phyloP scores from a whole-genome alignment of 2,329 filamentous ascomycete species.

The Talaromyces islandicus region DNA sequence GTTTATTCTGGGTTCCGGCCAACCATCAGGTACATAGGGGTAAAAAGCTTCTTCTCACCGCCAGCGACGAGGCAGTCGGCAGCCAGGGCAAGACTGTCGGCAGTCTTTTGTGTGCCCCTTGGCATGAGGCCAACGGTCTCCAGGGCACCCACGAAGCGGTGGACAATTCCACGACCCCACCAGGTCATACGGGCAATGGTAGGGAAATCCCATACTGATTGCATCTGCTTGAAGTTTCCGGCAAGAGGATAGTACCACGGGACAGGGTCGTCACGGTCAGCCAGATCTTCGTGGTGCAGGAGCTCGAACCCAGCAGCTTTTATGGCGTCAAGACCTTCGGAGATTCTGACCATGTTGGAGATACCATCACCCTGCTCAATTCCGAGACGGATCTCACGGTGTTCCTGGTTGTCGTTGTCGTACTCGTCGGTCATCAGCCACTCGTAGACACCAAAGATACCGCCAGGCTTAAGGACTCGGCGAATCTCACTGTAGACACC shows the following conservation, averaged over 20 bases:
- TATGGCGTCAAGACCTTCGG: conserved; percentile 76
- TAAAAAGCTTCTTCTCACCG: conserved; percentile 86
- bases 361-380: conserved; percentile 97
- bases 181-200: conserved; percentile 87
- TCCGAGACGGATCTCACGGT: conserved; percentile 84
- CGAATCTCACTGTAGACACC: conserved; percentile 93
- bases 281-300: conserved; percentile 78
- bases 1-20: conserved; percentile 67
- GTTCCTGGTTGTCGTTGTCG: conserved; percentile 78
- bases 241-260: conserved; percentile 95
- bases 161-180: conserved; percentile 67
- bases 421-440: conserved; percentile 98
- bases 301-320: conserved; percentile 82
- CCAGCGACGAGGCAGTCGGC: conserved; percentile 83
- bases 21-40: conserved; percentile 97
- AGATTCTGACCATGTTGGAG: conserved; percentile 89
- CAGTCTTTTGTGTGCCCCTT: conserved; percentile 86
- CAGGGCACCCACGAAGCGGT: conserved; percentile 69
- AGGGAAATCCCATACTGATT: conserved; percentile 70
- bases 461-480: conserved; percentile 91
- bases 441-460: conserved; percentile 94
- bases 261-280: conserved; percentile 64
- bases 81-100: conserved; percentile 74
- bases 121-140: conserved; percentile 73
- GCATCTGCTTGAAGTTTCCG: conserved; percentile 77